Conservation (phyloP, 345 rosid genomes). For the Gossypioides kirkii region DNA sequence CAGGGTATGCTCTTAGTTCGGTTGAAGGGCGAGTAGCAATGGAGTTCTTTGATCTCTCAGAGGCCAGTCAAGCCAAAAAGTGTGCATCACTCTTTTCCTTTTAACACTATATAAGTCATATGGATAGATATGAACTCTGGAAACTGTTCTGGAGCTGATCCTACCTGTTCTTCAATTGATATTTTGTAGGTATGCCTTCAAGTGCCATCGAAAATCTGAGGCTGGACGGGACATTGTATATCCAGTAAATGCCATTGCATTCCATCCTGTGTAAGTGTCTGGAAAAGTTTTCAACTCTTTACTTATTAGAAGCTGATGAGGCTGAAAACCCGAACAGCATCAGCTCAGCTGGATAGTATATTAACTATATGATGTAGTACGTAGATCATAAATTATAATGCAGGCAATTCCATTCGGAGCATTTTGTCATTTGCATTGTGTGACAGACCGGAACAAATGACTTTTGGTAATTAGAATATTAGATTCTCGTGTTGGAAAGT, state of each 20-base stretch:
- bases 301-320: background rate
- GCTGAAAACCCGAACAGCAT: background rate
- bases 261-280: conserved; percentile 92
- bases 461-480: background rate
- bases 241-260: conserved; percentile 95
- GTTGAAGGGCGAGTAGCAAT: conserved; percentile 96
- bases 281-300: background rate
- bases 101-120: background rate
- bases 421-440: background rate
- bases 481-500: background rate
- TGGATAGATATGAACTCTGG: background rate
- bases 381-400: background rate
- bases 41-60: conserved; percentile 94
- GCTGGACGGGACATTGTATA: conserved; percentile 94
- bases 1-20: conserved; percentile 98
- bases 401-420: background rate
- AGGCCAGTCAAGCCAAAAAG: conserved; percentile 95
- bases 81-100: conserved; percentile 22
- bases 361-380: background rate
- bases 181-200: conserved; percentile 84
- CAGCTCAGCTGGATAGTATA: background rate
- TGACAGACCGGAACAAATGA: background rate
- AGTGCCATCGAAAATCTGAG: conserved; percentile 97
- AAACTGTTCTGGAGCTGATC: background rate
- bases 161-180: conserved; percentile 6